Percentiles rank a stretch among this genome's conserved stretches.
These are phyloP conservation scores for Pythium insidiosum DNA, from an alignment of 352 stramenopile genomes.

Conservation along the genomic window DNA sequence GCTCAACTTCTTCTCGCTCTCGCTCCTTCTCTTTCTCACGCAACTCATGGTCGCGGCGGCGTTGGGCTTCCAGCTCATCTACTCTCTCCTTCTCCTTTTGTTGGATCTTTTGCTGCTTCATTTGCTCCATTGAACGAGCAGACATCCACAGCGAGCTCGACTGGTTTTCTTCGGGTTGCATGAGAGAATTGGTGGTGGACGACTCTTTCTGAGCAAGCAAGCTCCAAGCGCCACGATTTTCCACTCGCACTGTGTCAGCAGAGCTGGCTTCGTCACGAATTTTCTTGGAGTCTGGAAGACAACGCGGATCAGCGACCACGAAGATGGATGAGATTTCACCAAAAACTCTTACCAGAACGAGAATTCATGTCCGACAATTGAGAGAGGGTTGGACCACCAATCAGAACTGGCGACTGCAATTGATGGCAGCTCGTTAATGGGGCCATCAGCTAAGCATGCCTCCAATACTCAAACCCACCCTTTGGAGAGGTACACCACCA, in stretches of 20 bases:
- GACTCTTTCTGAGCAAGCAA: constrained; percentile 75
- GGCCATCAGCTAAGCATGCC: constrained; percentile 13
- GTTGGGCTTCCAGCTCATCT: constrained; percentile 61
- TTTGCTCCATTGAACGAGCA: constrained; percentile 78
- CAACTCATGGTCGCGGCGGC: constrained; percentile 51
- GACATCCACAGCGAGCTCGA: constrained; percentile 80
- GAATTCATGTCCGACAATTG: constrained; percentile 14
- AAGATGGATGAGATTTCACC: no score
- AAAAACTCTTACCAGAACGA: constrained; percentile 13
- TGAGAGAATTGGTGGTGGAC: constrained; percentile 38
- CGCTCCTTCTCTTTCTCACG: constrained; percentile 62
- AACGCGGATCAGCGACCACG: no score
- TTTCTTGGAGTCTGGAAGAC: no score
- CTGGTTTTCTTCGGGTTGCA: constrained; percentile 53
- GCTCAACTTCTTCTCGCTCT: constrained; percentile 58
- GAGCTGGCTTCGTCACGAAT: constrained; percentile 60
- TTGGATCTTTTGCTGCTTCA: constrained; percentile 83
- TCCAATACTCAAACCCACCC: constrained; percentile 60
- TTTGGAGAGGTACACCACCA: constrained; percentile 64
- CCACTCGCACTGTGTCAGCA: constrained; percentile 61
- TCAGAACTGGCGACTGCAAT: constrained; percentile 16
- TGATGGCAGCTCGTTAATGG: constrained; percentile 17
- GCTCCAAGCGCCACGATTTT: constrained; percentile 81
- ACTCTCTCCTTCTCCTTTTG: constrained; percentile 72
- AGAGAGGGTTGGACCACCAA: constrained; percentile 11